These are phyloP conservation scores for Phytophthora tubulina DNA, from an alignment of 352 stramenopile species.

Conservation along the genomic window DNA sequence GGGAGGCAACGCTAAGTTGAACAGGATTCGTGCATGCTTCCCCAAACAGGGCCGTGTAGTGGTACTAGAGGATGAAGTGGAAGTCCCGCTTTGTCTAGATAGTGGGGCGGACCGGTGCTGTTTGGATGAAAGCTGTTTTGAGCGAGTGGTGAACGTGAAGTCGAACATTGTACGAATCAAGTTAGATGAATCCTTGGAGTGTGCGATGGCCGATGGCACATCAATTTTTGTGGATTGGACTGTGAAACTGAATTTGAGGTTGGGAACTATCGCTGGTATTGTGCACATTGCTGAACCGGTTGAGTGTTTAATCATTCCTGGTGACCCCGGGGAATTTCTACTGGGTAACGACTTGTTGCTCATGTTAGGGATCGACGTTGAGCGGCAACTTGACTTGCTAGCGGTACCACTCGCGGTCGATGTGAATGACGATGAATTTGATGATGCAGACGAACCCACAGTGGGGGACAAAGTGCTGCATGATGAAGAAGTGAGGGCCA, in stretches of 20 bases:
- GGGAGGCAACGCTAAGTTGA: conserved; percentile 16
- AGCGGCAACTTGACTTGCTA: conserved; percentile 14
- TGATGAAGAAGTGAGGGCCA: not conserved
- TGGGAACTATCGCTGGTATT: conserved; percentile 11
- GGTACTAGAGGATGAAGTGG: conserved; percentile 10
- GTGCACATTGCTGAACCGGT: conserved; percentile 19
- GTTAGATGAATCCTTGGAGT: not conserved
- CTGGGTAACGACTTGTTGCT: conserved; percentile 28
- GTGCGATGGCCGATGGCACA: conserved; percentile 14
- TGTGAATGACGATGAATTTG: conserved; percentile 14
- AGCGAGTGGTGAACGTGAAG: not conserved
- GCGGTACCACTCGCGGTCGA: conserved; percentile 6
- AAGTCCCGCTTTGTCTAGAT: conserved; percentile 16
- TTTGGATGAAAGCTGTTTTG: conserved; percentile 5
- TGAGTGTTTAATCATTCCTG: conserved; percentile 28
- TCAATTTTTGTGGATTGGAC: conserved; percentile 15
- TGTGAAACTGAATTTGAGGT: conserved; percentile 17
- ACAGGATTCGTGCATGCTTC: not conserved
- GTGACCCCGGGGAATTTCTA: conserved; percentile 15
- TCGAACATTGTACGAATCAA: not conserved
- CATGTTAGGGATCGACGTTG: conserved; percentile 17
- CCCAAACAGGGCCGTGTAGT: conserved; percentile 1
- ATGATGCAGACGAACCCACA: conserved; percentile 9
- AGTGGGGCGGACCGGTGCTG: conserved; percentile 11
- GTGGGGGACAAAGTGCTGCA: not conserved